Percentiles rank a stretch among this genome's conserved stretches.
phyloP scores from a whole-genome alignment of 805 yeast species.

The Sugiyamaella qingdaonensis region DNA sequence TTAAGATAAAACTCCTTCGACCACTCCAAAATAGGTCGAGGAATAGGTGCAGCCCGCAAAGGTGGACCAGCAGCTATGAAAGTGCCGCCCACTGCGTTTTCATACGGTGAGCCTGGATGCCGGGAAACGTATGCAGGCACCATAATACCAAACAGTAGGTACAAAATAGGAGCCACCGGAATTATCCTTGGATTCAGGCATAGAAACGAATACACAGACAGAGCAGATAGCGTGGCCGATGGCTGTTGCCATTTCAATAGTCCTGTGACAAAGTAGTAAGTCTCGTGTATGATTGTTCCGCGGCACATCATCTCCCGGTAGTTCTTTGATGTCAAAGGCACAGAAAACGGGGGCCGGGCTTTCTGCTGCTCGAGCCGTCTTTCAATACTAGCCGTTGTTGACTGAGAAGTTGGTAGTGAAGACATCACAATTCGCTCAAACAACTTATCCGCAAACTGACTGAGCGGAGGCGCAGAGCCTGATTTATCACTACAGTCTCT shows the following conservation, averaged over 20 bases:
- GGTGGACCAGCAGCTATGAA: conserved; percentile 36
- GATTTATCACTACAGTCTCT: neutral
- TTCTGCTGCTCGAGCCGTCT: conserved; percentile 55
- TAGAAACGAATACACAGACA: conserved; percentile 47
- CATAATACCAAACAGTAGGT: conserved; percentile 52
- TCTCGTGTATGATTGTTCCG: conserved; percentile 39
- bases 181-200: conserved; percentile 54
- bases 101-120: conserved; percentile 56
- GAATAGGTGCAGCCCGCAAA: conserved; percentile 44
- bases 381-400: conserved; percentile 38
- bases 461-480: neutral
- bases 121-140: conserved; percentile 60
- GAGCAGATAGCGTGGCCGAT: conserved; percentile 53
- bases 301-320: conserved; percentile 24
- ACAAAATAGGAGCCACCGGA: conserved; percentile 44
- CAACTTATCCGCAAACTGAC: conserved; percentile 46
- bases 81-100: neutral
- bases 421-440: conserved; percentile 66
- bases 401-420: conserved; percentile 64
- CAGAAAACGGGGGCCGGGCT: conserved; percentile 62
- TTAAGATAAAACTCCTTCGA: conserved; percentile 74
- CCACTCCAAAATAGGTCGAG: conserved; percentile 73
- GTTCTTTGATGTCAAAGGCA: conserved; percentile 58
- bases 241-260: conserved; percentile 65
- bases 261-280: conserved; percentile 52